Evolutionary conservation across 345 rosid species (phyloP).

Genomic region (Eucalyptus sp.): DNA sequence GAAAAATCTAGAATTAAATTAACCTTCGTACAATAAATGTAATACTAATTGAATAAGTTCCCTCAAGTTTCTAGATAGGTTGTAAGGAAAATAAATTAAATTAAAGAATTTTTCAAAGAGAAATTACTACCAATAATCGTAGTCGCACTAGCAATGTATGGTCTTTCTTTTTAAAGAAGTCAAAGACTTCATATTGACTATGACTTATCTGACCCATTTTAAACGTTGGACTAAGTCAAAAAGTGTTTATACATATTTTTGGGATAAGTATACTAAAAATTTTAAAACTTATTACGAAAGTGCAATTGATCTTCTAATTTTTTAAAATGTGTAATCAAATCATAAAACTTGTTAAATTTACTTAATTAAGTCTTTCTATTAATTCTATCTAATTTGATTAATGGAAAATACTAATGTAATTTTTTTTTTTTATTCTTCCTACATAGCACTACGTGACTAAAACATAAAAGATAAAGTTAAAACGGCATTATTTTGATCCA

Average conservation of each 20-base stretch:
- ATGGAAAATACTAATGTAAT: not conserved
- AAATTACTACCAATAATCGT: not conserved
- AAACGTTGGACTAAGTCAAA: not conserved
- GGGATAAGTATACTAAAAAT: fast-evolving
- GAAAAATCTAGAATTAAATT: not conserved
- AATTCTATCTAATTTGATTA: not conserved
- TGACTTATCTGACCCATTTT: not conserved
- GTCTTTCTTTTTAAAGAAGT: not conserved
- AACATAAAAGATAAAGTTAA: not conserved
- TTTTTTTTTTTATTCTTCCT: not conserved
- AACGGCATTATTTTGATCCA: not conserved
- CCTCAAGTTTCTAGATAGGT: not conserved
- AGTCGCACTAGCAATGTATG: not conserved
- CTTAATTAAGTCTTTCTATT: not conserved
- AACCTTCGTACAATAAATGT: not conserved
- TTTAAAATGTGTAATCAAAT: too few relatives aligned
- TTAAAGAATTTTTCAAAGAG: not conserved
- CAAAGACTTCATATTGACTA: not conserved
- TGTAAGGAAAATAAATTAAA: not conserved
- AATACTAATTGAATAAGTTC: not conserved
- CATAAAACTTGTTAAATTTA: too few relatives aligned
- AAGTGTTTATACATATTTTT: not conserved
- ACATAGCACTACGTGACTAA: fast-evolving
- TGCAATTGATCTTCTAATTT: too few relatives aligned
- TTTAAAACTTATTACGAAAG: too few relatives aligned